A percentile compares a stretch with the other conserved stretches of the same genome.
Conservation (phyloP, 2,329 filamentous ascomycete genomes). For the Teratosphaeria epicoccoides region DNA sequence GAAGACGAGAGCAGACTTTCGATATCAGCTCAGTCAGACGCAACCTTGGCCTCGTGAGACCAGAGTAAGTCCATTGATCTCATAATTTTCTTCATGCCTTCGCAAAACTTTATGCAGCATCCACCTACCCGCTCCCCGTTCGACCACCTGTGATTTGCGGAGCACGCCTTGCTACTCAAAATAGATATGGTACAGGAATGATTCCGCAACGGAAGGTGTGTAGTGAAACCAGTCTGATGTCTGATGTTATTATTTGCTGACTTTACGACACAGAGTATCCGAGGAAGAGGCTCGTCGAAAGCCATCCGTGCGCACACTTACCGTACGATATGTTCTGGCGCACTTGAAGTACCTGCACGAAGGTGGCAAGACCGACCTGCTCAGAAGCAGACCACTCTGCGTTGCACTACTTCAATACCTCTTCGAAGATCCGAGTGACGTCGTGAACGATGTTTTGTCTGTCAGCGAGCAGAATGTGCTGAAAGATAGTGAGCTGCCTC, state of each 20-base stretch:
- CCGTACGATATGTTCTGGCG: conserved; percentile 68
- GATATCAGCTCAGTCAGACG: conserved; percentile 59
- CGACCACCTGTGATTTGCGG: background rate
- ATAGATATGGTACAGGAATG: background rate
- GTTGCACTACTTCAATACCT: conserved; percentile 65
- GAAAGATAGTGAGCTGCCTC: conserved; percentile 60
- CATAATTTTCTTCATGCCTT: background rate
- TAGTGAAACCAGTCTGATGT: background rate
- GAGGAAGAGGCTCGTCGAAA: conserved; percentile 53
- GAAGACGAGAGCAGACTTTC: conserved; percentile 66
- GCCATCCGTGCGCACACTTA: conserved; percentile 73
- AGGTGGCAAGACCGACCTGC: conserved; percentile 68
- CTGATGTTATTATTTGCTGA: background rate
- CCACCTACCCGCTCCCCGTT: background rate
- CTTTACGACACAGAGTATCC: conserved; percentile 12
- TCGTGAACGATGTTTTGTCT: conserved; percentile 65
- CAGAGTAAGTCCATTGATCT: conserved; percentile 27
- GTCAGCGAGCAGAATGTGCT: conserved; percentile 61
- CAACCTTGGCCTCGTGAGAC: conserved; percentile 62
- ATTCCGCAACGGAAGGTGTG: background rate
- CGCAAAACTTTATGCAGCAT: background rate
- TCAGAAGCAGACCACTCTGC: conserved; percentile 62
- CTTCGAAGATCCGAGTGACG: conserved; percentile 62
- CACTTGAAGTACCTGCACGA: conserved; percentile 68
- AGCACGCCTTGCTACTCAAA: background rate